Evolutionary conservation across 768 basidiomycete species (phyloP), one percentile per base, ranked within the genome.

Genomic region (Pluteus cervinus): DNA sequence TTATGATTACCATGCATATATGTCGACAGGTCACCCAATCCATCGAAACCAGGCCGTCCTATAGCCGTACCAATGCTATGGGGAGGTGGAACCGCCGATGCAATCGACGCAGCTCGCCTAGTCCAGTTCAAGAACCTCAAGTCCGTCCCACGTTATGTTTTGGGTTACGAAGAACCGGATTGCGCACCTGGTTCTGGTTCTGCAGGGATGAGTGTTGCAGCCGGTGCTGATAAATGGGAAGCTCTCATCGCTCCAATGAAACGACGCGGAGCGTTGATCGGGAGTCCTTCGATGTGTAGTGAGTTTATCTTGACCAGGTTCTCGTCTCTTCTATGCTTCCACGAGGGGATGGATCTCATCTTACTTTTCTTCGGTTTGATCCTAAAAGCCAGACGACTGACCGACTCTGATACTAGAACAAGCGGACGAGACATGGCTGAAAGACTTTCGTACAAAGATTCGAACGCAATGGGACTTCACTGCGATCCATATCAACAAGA

Each of bases 251-350:
- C 62, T 3, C 68, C 68, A 1, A 46, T 69, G 41, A 55, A 57
- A 24, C 49, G 46, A n/a, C 62, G 57, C 33, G 69, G 69, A 7
- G 56, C 68, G 14, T 56, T 61, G 38, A 44, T 68, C 10, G 68
- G 62, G 9, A 69, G 68, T 44, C 69, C 69, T 7, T 65, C 66
- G 12, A 70, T 70, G 69, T 71, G 69, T 48, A 70, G 69, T 71
- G 45, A 40, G 68, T 61, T 20, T 37, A 36, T 23, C n/a, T n/a
- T n/a, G n/a, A 15, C 24, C 31, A 31, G 4, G 18, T 17, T 24
- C 8, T 15, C 12, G 20, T 12, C 22, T 26, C 18, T 24, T 1
- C 16, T 21, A 23, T n/a, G 4, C n/a, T 25, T 30, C 30, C n/a
- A n/a, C n/a, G n/a, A n/a, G n/a, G n/a, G n/a, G n/a, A n/a, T n/a